These are phyloP conservation scores for Cercospora zeina DNA, from an alignment of 2,329 filamentous ascomycete species.

Conservation along the genomic window DNA sequence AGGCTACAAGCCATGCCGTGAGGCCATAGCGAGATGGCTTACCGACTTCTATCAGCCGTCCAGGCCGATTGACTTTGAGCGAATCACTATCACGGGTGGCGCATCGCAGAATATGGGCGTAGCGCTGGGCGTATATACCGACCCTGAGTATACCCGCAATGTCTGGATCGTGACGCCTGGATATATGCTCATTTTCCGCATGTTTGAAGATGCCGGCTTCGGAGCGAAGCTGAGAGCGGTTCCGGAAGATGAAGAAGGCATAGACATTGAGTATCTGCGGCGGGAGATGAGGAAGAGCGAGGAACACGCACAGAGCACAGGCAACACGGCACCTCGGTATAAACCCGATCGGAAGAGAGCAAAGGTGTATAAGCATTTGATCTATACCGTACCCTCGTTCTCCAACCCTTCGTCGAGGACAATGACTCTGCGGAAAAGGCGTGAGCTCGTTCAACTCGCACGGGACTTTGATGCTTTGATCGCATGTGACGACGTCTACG, in stretches of 20 bases:
- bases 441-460: slow-evolving; percentile 71
- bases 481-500: slow-evolving; percentile 89
- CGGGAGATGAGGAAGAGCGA: slow-evolving; percentile 55
- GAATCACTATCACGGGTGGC: slow-evolving; percentile 80
- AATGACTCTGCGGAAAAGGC: slow-evolving; percentile 68
- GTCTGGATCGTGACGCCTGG: slow-evolving; percentile 81
- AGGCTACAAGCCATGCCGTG: slow-evolving; percentile 69
- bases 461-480: slow-evolving; percentile 78
- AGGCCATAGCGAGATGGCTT: slow-evolving; percentile 70
- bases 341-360: slow-evolving; percentile 62
- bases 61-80: slow-evolving; percentile 51
- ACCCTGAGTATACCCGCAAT: slow-evolving; percentile 70
- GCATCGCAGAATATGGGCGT: slow-evolving; percentile 80
- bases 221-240: slow-evolving; percentile 65
- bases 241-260: slow-evolving; percentile 74
- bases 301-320: slow-evolving; percentile 36
- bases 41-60: slow-evolving; percentile 57
- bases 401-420: slow-evolving; percentile 85
- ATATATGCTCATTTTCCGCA: slow-evolving; percentile 81
- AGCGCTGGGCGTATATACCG: slow-evolving; percentile 76
- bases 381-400: slow-evolving; percentile 87
- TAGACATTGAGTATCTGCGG: slow-evolving; percentile 66
- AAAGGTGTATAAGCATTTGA: slow-evolving; percentile 79
- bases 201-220: slow-evolving; percentile 81
- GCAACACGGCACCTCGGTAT: slow-evolving; percentile 31